Conservation (phyloP, 805 yeast species). For the Myxozyma melibiosi region DNA sequence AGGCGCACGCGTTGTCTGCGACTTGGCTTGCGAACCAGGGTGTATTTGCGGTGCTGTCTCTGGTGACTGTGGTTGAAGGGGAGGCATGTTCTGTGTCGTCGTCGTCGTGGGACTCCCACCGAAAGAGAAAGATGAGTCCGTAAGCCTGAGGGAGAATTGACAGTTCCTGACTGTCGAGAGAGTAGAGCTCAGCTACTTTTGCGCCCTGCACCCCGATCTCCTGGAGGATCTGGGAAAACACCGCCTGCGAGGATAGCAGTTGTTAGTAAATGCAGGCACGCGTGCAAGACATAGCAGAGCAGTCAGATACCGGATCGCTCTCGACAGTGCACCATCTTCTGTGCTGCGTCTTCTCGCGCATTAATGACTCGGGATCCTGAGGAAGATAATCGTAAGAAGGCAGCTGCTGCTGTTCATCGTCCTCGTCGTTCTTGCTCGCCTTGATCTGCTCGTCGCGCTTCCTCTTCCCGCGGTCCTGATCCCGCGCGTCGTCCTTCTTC, state of each 20-base stretch:
- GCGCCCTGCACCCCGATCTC: slow-evolving; percentile 24
- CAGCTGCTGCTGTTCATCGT: neutral
- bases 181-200: slow-evolving; percentile 20
- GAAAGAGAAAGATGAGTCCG: slow-evolving; percentile 27
- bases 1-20: slow-evolving; percentile 26
- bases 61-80: neutral
- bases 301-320: slow-evolving; percentile 25
- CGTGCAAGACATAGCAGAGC: neutral
- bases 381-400: slow-evolving; percentile 6
- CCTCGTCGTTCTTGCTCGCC: neutral
- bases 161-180: slow-evolving; percentile 17
- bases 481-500: neutral
- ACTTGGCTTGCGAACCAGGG: slow-evolving; percentile 32
- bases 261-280: neutral
- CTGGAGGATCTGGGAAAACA: slow-evolving; percentile 16
- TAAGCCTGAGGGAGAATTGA: neutral
- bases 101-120: slow-evolving; percentile 10
- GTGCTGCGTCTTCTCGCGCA: slow-evolving; percentile 9
- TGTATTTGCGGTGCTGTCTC: neutral
- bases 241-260: neutral
- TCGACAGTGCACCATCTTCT: slow-evolving; percentile 28
- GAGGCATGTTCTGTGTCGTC: neutral
- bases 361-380: slow-evolving; percentile 5
- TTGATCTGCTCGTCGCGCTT: too few species aligned
- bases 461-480: too few species aligned